phyloP scores from a whole-genome alignment of 2,329 filamentous ascomycete genomes.

The Akanthomyces lecanii region DNA sequence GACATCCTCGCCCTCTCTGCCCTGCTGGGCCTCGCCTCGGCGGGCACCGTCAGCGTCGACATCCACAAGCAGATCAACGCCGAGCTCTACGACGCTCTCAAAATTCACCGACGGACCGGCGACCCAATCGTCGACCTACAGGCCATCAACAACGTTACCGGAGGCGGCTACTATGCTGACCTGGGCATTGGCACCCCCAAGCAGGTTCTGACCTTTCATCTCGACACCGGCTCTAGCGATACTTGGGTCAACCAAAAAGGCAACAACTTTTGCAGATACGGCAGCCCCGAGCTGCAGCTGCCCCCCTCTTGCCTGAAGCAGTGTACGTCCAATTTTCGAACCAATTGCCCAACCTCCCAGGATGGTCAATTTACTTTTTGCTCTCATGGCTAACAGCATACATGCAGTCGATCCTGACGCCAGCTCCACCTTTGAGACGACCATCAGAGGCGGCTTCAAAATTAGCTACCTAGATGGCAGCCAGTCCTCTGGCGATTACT shows the following conservation, averaged over 20 bases:
- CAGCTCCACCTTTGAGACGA: constrained; percentile 46
- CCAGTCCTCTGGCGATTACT: constrained; percentile 52
- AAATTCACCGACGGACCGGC: constrained; percentile 23
- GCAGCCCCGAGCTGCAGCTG: constrained; percentile 17
- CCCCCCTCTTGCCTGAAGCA: constrained; percentile 36
- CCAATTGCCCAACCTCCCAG: not conserved
- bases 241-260: constrained; percentile 56
- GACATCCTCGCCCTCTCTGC: constrained; percentile 1
- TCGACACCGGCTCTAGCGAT: constrained; percentile 62
- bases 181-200: constrained; percentile 56
- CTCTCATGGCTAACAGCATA: constrained; percentile 1
- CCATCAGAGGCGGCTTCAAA: constrained; percentile 44
- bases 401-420: constrained; percentile 35
- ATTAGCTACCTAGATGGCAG: constrained; percentile 60
- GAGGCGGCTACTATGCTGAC: constrained; percentile 53
- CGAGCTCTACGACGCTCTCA: constrained; percentile 10
- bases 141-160: constrained; percentile 49
- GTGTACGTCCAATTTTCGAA: constrained; percentile 32
- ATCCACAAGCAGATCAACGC: constrained; percentile 18
- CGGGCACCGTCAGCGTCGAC: constrained; percentile 23
- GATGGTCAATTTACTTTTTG: not conserved
- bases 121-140: constrained; percentile 31
- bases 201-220: constrained; percentile 49
- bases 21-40: constrained; percentile 17
- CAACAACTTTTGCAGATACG: constrained; percentile 55